Base-by-base conservation (phyloP, 257 asterid genomes). In the Solanum pimpinellifolium region DNA sequence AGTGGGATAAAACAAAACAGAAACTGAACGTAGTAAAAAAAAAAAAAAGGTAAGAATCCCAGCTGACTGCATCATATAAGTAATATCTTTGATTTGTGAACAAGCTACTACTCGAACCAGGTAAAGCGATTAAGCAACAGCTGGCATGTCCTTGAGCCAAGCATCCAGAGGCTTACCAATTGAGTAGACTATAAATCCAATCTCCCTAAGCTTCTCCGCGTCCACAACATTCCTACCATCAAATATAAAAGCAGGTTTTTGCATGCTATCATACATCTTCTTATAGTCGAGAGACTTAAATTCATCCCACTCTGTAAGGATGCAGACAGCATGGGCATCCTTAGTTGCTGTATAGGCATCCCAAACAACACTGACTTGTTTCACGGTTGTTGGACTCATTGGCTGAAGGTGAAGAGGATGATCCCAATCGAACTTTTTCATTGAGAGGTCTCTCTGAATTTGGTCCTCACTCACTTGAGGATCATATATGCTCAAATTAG, bases 61-160 rank as follows among this genome's bases (percentile, higher is more conserved):
- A 80, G 42, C 42, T 80, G 84, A 80, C 65, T 80, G 84, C 68
- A 31, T 80, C 84, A 47, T 80, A 80, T 29, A 80, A 80, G 68
- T 80, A 80, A 27, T n/a, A 80, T 47, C 11, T 80, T 80, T 27
- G 66, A 80, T 80, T 46, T 27, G 68, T 18, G 68, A 80, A 47
- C 66, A 29, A 27, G 42, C 18, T 39, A 27, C 84, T 27, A 18
- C 44, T 25, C 39, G 41, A 80, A 29, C 42, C 42, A 80, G 18
- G 42, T 47, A 46, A 16, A 10, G 86, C 86, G 41, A 83, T 91
- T 89, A 94, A 25, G 92, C 96, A 87, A 92, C 83, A 56, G 97
- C 97, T 41, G 95, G 97, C 97, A 94, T 94, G 91, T 94, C 97
- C 93, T 92, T 94, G 87, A 94, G 95, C 97, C 96, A 93, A 39